These are phyloP conservation scores for Solanum pennellii DNA, from an alignment of 257 asterid genomes.

Conservation along the genomic window DNA sequence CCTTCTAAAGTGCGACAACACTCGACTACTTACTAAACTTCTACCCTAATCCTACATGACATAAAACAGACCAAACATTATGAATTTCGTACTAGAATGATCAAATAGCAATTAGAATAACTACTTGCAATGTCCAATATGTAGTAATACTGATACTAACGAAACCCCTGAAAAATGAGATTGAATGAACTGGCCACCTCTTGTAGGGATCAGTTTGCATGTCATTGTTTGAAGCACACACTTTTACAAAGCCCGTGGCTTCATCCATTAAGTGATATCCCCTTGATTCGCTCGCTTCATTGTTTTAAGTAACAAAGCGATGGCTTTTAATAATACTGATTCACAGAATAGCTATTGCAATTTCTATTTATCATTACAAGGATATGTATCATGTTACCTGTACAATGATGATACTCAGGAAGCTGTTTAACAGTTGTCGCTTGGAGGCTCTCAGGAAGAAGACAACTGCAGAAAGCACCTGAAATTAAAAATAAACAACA, in stretches of 20 bases:
- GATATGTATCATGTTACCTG: constrained; percentile 13
- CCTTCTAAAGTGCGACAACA: not conserved
- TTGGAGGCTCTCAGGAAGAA: constrained; percentile 48
- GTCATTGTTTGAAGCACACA: not conserved
- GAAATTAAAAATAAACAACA: not conserved
- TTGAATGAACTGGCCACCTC: not conserved
- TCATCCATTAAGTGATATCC: not conserved
- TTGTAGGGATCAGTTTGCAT: not conserved
- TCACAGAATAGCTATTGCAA: not conserved
- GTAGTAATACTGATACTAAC: not conserved
- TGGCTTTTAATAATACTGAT: not conserved
- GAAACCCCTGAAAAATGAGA: not conserved
- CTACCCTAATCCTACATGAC: not conserved
- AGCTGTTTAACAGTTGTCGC: constrained; percentile 40
- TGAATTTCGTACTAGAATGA: not conserved
- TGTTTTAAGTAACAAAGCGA: not conserved
- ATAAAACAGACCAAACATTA: not conserved
- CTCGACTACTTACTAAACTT: not conserved
- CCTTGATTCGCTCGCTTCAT: not conserved
- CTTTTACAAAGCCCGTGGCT: not conserved
- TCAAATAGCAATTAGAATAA: not conserved
- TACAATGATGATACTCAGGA: constrained; percentile 33
- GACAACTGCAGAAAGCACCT: constrained; percentile 49
- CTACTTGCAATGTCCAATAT: not conserved
- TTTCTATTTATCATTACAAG: not conserved